Percentiles rank a stretch among this genome's conserved stretches.
phyloP scores from a whole-genome alignment of 1,139 yeast species.

The Diutina ranongensis region DNA sequence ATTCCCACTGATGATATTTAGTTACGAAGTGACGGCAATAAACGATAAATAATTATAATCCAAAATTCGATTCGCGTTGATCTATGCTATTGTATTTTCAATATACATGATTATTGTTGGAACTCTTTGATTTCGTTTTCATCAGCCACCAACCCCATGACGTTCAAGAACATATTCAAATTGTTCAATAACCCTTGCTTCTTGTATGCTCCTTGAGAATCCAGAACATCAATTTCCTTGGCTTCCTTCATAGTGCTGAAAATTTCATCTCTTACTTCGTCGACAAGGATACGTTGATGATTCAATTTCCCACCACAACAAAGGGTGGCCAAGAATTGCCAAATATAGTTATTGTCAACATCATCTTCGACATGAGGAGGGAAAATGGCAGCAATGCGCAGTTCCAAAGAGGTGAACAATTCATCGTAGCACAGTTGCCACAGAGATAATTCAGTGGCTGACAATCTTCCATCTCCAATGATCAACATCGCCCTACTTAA shows the following conservation, averaged over 20 bases:
- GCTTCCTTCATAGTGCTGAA: conserved; percentile 83
- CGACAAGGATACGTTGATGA: conserved; percentile 91
- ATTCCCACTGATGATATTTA: conserved; percentile 43
- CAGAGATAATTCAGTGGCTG: conserved; percentile 48
- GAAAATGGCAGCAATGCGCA: conserved; percentile 68
- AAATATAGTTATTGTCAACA: conserved; percentile 64
- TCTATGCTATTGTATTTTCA: too few relatives aligned
- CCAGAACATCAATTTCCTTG: conserved; percentile 48
- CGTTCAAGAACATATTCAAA: conserved; percentile 86
- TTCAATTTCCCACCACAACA: conserved; percentile 88
- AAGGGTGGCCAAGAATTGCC: conserved; percentile 95
- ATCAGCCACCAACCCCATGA: conserved; percentile 92
- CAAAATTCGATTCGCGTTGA: too few relatives aligned
- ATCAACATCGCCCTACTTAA: conserved; percentile 88
- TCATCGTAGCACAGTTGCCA: conserved; percentile 83
- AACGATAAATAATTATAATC: neutral
- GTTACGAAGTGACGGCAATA: neutral
- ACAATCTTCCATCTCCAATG: conserved; percentile 63
- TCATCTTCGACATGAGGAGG: conserved; percentile 49
- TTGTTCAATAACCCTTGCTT: conserved; percentile 63
- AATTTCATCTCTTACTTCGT: conserved; percentile 88
- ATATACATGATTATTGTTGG: too few relatives aligned
- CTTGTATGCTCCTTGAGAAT: conserved; percentile 42
- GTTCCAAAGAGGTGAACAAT: conserved; percentile 69
- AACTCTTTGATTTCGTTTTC: conserved; percentile 48